These are phyloP conservation scores for Hanseniaspora occidentalis DNA, from an alignment of 805 yeast species.

Conservation along the genomic window DNA sequence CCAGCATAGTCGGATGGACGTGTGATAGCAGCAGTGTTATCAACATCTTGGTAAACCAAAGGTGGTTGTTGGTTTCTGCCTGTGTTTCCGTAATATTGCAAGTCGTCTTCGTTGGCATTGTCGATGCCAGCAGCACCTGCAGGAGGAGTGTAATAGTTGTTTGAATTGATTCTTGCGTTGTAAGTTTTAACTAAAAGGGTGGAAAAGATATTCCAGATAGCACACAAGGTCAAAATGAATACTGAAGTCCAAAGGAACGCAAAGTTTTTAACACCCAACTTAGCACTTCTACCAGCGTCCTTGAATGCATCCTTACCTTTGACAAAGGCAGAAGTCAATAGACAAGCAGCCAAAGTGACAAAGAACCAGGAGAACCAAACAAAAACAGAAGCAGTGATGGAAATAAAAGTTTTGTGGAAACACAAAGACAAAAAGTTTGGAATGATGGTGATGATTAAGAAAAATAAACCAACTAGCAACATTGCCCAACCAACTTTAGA, in stretches of 20 bases:
- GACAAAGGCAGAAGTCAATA: slow-evolving; percentile 43
- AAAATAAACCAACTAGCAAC: slow-evolving; percentile 43
- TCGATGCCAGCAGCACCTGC: not conserved
- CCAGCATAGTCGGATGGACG: not conserved
- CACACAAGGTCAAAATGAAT: slow-evolving; percentile 9
- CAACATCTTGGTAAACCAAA: slow-evolving; percentile 4
- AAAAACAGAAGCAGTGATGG: slow-evolving; percentile 4
- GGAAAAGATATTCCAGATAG: slow-evolving; percentile 6
- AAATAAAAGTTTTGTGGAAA: slow-evolving; percentile 12
- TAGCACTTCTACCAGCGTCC: slow-evolving; percentile 29
- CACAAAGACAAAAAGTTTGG: slow-evolving; percentile 18
- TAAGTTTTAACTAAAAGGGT: slow-evolving; percentile 2
- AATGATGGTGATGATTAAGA: slow-evolving; percentile 36
- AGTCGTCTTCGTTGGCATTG: too few relatives aligned
- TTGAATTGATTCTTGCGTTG: not conserved
- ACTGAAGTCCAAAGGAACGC: slow-evolving; percentile 55
- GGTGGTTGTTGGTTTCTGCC: slow-evolving; percentile 27
- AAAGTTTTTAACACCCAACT: slow-evolving; percentile 36
- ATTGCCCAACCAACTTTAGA: slow-evolving; percentile 61
- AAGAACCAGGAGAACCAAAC: slow-evolving; percentile 32
- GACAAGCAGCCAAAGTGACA: slow-evolving; percentile 31
- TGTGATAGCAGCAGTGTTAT: not conserved
- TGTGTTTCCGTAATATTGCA: too few relatives aligned
- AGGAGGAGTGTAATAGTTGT: not conserved
- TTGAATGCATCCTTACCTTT: slow-evolving; percentile 39